Evolutionary conservation across 2,329 filamentous ascomycete genomes (phyloP).

Genomic region (Phyllosticta paracitricarpa): DNA sequence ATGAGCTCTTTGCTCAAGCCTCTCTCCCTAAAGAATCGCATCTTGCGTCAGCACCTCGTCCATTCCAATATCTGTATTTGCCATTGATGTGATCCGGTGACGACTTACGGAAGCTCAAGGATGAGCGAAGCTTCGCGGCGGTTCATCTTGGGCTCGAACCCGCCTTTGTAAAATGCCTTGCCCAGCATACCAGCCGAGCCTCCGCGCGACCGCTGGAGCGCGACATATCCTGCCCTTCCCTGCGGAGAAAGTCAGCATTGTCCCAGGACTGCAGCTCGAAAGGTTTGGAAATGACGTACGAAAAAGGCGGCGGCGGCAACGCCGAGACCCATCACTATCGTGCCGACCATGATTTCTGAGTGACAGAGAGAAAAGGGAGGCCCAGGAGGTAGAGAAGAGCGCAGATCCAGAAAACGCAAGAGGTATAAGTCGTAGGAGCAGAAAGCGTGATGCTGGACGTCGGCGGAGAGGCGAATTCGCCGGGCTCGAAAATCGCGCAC

Average conservation of each 20-base stretch:
- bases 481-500: neutral
- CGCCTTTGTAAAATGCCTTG: slow-evolving; percentile 93
- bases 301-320: slow-evolving; percentile 57
- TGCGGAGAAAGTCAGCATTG: slow-evolving; percentile 30
- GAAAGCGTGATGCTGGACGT: neutral
- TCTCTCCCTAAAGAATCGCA: slow-evolving; percentile 54
- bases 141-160: slow-evolving; percentile 95
- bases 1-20: slow-evolving; percentile 84
- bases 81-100: neutral
- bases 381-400: neutral
- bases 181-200: slow-evolving; percentile 56
- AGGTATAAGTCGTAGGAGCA: neutral
- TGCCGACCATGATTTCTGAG: slow-evolving; percentile 44
- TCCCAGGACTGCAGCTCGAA: neutral
- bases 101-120: slow-evolving; percentile 70
- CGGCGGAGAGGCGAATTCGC: neutral
- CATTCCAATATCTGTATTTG: neutral
- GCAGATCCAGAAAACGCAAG: neutral
- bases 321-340: slow-evolving; percentile 49
- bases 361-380: neutral
- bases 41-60: neutral
- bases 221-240: slow-evolving; percentile 88
- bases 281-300: slow-evolving; percentile 30
- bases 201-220: slow-evolving; percentile 71
- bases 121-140: slow-evolving; percentile 84